Evolutionary conservation across 2,329 filamentous ascomycete genomes (phyloP), one percentile per base, ranked within the genome.

Genomic region (Fonsecaea erecta): DNA sequence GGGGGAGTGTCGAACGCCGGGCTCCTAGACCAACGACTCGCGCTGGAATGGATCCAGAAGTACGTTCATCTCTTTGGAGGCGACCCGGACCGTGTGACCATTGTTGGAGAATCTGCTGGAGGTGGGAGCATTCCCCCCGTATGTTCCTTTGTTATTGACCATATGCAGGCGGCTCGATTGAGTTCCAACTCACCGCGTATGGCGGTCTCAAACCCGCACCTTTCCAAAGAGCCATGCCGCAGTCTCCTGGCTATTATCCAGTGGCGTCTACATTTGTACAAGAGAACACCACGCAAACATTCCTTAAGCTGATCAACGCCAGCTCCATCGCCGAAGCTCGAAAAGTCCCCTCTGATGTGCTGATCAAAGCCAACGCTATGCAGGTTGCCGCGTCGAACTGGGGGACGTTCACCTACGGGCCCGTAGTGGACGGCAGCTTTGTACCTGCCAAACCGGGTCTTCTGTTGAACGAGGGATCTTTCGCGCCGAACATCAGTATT

Each of bases 51-150:
- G 86, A 78, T 87, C 2, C 79, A 84, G 60, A 72, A 80, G 43
- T 76, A 85, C 66, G 85, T 86, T 60, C 75, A 81, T 68, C 73
- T 79, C 9, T 88, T 87, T 68, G 85, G 85, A 8, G 85, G 85
- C 11, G 81, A 86, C 71, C 74, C 79, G 1, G 72, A 76, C 3
- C 76, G 77, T 14, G 79, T 86, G 35, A 85, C 83, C 0, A 76
- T 85, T 14, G 77, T 84, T n/a, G 83, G 83, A 5, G 77, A 84
- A 70, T 82, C 79, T 30, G 83, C 84, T 32, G 84, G 56, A 7
- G 84, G 77, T 7, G 83, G 83, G 0, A 32, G 9, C 30, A 32
- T 32, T 32, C 30, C 30, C 30, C 30, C 30, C 30, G 9, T 32
- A 9, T 32, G 30, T 32, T 32, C 14, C 2, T 83, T 79, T 2